Evolutionary conservation across 23 red algal genomes (phyloP), one percentile per base, ranked within the genome.

Genomic region (Gracilaria gracilis): DNA sequence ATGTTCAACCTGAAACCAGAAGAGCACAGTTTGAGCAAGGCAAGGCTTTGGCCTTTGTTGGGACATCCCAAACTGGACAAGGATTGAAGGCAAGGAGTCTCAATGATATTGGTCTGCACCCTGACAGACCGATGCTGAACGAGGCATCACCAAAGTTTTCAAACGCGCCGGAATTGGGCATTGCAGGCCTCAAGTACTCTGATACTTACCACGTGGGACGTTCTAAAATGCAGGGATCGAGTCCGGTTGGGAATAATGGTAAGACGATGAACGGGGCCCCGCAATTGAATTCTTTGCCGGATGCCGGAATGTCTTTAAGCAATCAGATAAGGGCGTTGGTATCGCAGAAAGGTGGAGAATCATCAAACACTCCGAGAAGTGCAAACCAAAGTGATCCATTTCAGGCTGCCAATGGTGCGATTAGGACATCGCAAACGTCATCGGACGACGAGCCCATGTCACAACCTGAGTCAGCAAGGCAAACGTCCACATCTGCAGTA

Each of bases 281-380:
- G 69, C 69, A 23, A 9, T 25, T 75, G 37, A 36, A 23, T 24
- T 9, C 37, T 21, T 47, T 75, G 35, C 69, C 69, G 6, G 69
- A 75, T 23, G 35, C 69, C 9, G 69, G 69, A 75, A 40, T 75
- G 69, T 75, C 69, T 21, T 31, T 75, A 12, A 75, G 69, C 39
- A 75, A 75, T 23, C 69, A 75, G 69, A 75, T 75, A 21, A 75
- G 69, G 23, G 69, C 69, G 42, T 75, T 75, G 69, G 69, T 47
- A 21, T 40, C 69, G 15, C 29, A 24, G 14, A 65, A 65, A 16
- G 32, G 2, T 25, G 27, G 27, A 65, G 32, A 32, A 12, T 16
- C 24, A 31, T 28, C 24, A 12, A 25, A 21, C 1, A 65, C 61
- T 32, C 9, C 61, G 19, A 21, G 19, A 61, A 23, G 9, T 61